Evolutionary conservation across 345 rosid genomes (phyloP).

Genomic region (Litchi chinensis): DNA sequence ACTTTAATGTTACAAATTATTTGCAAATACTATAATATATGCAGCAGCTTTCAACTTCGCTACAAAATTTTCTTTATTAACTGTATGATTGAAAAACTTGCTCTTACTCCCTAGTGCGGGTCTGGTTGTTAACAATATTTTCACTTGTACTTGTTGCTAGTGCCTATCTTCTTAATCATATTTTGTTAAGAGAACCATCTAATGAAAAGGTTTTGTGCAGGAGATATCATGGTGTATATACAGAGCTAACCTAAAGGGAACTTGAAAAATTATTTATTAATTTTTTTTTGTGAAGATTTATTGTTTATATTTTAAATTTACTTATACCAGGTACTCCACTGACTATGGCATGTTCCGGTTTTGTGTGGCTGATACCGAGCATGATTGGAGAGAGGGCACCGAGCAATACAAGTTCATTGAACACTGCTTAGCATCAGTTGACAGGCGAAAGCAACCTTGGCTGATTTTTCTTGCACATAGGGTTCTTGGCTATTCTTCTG

Average conservation of each 20-base stretch:
- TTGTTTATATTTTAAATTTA: background rate
- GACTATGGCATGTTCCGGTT: constrained; percentile 83
- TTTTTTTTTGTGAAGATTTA: background rate
- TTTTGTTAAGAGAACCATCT: background rate
- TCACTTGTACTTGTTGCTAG: background rate
- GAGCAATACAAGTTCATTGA: constrained; percentile 75
- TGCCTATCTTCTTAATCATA: background rate
- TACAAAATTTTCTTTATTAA: background rate
- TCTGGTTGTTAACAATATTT: background rate
- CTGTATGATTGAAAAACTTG: background rate
- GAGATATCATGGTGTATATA: background rate
- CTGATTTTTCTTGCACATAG: constrained; percentile 70
- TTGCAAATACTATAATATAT: background rate
- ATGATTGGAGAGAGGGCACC: constrained; percentile 78
- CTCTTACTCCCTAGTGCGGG: background rate
- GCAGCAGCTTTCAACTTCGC: background rate
- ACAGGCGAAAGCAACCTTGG: constrained; percentile 78
- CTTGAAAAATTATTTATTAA: background rate
- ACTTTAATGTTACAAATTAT: background rate
- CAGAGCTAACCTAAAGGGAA: background rate
- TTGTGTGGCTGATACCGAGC: constrained; percentile 76
- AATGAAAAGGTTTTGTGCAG: background rate
- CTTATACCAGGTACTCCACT: constrained; percentile 52
- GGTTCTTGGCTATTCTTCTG: constrained; percentile 71
- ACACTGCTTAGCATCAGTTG: constrained; percentile 65